A percentile compares a stretch with the other conserved stretches of the same genome.
Evolutionary conservation across 345 rosid genomes (phyloP).

Genomic region (Jatropha curcas): DNA sequence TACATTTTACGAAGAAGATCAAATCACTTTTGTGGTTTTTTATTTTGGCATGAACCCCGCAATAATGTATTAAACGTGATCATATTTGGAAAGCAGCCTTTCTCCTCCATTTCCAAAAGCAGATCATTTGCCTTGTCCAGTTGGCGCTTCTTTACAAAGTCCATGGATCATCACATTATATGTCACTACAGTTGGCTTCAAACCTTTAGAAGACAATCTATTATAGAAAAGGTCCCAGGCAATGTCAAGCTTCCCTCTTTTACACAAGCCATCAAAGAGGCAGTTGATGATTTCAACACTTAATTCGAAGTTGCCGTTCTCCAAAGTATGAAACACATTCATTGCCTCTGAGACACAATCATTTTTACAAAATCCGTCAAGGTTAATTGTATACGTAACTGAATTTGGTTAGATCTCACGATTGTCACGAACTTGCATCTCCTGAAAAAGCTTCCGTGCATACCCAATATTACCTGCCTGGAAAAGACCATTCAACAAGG

Average conservation of each 20-base stretch:
- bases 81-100: conserved; percentile 24
- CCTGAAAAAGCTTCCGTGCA: conserved; percentile 27
- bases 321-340: conserved; percentile 20
- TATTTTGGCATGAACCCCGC: conserved; percentile 18
- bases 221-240: conserved; percentile 22
- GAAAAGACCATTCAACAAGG: conserved; percentile 23
- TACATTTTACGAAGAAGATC: conserved; percentile 39
- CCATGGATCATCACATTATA: conserved; percentile 29
- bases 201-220: conserved; percentile 18
- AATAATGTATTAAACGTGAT: conserved; percentile 27
- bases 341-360: conserved; percentile 25
- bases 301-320: conserved; percentile 2
- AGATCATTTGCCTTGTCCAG: conserved; percentile 25
- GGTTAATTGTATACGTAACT: background rate
- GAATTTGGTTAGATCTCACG: conserved; percentile 11
- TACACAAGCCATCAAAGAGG: conserved; percentile 33
- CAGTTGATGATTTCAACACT: conserved; percentile 15
- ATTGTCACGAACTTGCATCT: conserved; percentile 22
- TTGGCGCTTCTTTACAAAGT: conserved; percentile 19
- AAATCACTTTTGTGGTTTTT: conserved; percentile 13
- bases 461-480: conserved; percentile 21
- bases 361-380: conserved; percentile 39
- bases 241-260: conserved; percentile 15
- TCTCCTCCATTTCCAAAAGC: conserved; percentile 29
- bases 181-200: conserved; percentile 27